A percentile compares a stretch with the other conserved stretches of the same genome.
Conservation (phyloP, 768 basidiomycete species). For the Myochromella boudieri region DNA sequence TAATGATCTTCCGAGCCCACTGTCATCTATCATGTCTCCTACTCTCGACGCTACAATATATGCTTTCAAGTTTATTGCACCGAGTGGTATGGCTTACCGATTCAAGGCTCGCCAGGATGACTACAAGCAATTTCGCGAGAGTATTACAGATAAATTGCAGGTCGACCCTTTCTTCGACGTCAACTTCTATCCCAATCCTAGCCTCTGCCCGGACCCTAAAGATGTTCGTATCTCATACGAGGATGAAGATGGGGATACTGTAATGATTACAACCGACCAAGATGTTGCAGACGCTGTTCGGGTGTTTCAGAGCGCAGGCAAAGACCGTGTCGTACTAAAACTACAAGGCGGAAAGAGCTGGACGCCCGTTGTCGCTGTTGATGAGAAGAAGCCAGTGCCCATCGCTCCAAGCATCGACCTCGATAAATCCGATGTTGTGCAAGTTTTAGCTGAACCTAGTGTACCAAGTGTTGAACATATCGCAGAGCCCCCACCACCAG, state of each 20-base stretch:
- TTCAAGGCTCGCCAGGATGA: constrained; percentile 6
- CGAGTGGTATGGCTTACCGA: neutral
- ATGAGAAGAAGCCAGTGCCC: no score
- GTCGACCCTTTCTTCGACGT: constrained; percentile 3
- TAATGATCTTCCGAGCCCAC: no score
- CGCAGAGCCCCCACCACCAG: no score
- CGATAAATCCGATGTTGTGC: no score
- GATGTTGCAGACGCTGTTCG: constrained; percentile 4
- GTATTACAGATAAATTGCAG: neutral
- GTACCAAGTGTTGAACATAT: no score
- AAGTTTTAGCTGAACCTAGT: no score
- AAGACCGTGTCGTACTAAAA: constrained; percentile 3
- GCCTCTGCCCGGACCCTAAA: neutral
- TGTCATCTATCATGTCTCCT: neutral
- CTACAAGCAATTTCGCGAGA: neutral
- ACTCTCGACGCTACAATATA: neutral
- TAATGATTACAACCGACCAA: neutral
- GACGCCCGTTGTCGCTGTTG: no score
- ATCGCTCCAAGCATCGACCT: no score
- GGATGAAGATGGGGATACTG: constrained; percentile 8
- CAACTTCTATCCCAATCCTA: neutral
- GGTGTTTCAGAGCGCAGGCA: neutral
- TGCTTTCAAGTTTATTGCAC: constrained; percentile 7
- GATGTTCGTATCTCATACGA: constrained; percentile 2
- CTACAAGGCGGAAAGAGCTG: constrained; percentile 1